Percentiles rank a stretch among this genome's conserved stretches.
These are phyloP conservation scores for Colletotrichum sp. DNA, from an alignment of 2,329 filamentous ascomycete species.

Conservation along the genomic window DNA sequence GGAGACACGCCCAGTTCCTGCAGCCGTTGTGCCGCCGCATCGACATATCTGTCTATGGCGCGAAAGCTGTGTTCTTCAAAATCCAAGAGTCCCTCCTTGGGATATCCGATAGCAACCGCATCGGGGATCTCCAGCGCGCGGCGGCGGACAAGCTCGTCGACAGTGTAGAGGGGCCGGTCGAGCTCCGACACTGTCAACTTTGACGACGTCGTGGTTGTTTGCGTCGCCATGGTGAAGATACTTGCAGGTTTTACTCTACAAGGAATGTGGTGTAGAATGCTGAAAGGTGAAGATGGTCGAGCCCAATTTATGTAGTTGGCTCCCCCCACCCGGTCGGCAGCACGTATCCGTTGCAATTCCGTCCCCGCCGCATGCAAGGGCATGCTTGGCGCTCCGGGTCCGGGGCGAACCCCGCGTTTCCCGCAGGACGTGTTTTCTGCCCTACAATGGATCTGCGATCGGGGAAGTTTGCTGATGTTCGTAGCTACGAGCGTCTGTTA, in stretches of 20 bases:
- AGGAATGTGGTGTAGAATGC: not conserved
- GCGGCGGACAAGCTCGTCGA: not conserved
- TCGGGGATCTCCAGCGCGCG: not conserved
- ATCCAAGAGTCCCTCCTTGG: not conserved
- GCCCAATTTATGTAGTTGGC: not conserved
- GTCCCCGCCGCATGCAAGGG: not conserved
- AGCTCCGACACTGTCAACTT: not conserved
- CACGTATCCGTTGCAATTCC: conserved; percentile 1
- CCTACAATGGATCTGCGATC: not conserved
- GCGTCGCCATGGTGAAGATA: not conserved
- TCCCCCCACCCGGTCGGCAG: not conserved
- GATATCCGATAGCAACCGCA: not conserved
- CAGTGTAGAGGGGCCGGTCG: not conserved
- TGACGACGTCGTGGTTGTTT: not conserved
- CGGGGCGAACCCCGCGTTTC: not conserved
- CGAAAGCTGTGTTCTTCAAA: not conserved
- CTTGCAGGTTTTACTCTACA: not conserved
- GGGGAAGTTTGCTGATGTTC: not conserved
- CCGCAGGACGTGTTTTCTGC: not conserved
- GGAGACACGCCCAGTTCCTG: not conserved
- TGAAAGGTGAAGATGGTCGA: not conserved
- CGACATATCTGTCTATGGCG: not conserved
- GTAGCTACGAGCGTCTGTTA: not conserved
- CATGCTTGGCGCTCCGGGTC: not conserved
- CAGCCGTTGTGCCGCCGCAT: not conserved